Percentiles rank a stretch among this genome's conserved stretches.
Evolutionary conservation across 2,329 filamentous ascomycete genomes (phyloP).

Genomic region (Diaporthe amygdali): DNA sequence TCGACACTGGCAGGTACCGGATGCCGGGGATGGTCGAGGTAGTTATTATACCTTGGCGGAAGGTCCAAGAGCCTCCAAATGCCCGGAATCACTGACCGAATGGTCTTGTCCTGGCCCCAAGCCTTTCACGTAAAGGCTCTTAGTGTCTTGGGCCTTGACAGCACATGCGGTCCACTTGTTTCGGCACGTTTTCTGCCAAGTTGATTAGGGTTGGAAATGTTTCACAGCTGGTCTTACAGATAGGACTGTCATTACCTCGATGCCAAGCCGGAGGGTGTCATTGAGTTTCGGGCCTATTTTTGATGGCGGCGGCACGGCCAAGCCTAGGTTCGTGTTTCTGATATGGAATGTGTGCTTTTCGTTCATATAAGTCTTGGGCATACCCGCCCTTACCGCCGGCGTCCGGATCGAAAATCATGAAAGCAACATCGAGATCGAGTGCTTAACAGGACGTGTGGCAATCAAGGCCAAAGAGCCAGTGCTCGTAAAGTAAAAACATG

Average conservation of each 20-base stretch:
- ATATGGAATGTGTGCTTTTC: not conserved
- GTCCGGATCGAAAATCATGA: too few species aligned
- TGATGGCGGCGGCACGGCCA: not conserved
- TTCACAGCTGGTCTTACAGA: not conserved
- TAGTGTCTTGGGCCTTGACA: not conserved
- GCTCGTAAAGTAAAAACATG: not conserved
- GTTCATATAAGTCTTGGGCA: not conserved
- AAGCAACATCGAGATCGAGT: not conserved
- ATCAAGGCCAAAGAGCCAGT: too few species aligned
- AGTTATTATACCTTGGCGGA: not conserved
- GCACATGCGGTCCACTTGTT: slow-evolving; percentile 1
- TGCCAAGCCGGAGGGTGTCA: slow-evolving; percentile 7
- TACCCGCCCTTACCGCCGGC: not conserved
- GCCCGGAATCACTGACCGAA: slow-evolving; percentile 3
- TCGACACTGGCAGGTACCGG: not conserved
- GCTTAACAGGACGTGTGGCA: too few species aligned
- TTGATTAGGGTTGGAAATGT: not conserved
- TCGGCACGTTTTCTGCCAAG: slow-evolving; percentile 2
- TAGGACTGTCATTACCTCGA: not conserved
- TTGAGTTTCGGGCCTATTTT: not conserved
- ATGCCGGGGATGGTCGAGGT: slow-evolving; percentile 1
- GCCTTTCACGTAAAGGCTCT: not conserved
- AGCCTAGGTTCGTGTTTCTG: not conserved
- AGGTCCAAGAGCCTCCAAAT: not conserved
- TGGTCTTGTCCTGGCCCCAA: not conserved